phyloP scores from a whole-genome alignment of 768 basidiomycete species.

The Rhodotorula sphaerocarpa region DNA sequence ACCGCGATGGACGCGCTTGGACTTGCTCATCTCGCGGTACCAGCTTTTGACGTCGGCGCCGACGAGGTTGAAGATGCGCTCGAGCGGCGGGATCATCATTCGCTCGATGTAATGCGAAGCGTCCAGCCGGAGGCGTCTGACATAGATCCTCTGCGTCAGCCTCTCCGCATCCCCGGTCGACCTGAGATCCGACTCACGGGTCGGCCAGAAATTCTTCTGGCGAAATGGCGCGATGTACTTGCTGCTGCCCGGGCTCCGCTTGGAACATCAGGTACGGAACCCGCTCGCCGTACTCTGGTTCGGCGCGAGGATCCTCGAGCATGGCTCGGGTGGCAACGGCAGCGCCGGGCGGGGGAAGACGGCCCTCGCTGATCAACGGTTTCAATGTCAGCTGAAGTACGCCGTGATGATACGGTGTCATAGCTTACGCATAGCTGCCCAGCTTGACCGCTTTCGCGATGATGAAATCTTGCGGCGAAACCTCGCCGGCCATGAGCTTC shows the following conservation, averaged over 20 bases:
- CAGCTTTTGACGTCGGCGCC: constrained; percentile 79
- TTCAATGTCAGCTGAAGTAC: neutral
- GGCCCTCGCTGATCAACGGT: constrained; percentile 57
- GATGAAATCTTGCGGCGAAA: constrained; percentile 83
- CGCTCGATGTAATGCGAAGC: constrained; percentile 77
- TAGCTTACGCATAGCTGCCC: constrained; percentile 78
- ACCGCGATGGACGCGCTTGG: constrained; percentile 38
- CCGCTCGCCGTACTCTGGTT: constrained; percentile 85
- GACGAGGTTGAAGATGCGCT: constrained; percentile 80
- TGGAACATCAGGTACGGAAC: constrained; percentile 79
- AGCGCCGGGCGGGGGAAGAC: constrained; percentile 82
- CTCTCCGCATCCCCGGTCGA: no score
- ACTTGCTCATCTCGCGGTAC: constrained; percentile 67
- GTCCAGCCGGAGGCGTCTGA: constrained; percentile 53
- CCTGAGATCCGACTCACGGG: no score
- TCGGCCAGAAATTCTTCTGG: constrained; percentile 61
- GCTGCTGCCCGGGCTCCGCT: constrained; percentile 52
- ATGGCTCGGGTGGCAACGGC: constrained; percentile 71
- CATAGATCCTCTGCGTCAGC: no score
- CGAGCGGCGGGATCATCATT: constrained; percentile 79
- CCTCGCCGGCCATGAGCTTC: constrained; percentile 69
- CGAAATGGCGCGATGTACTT: constrained; percentile 67
- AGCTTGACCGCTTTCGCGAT: constrained; percentile 87
- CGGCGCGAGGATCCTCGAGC: constrained; percentile 65
- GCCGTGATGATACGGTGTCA: neutral